A percentile compares a stretch with the other conserved stretches of the same genome.
phyloP scores from a whole-genome alignment of 148 eudicot species.

The Beta vulgaris region DNA sequence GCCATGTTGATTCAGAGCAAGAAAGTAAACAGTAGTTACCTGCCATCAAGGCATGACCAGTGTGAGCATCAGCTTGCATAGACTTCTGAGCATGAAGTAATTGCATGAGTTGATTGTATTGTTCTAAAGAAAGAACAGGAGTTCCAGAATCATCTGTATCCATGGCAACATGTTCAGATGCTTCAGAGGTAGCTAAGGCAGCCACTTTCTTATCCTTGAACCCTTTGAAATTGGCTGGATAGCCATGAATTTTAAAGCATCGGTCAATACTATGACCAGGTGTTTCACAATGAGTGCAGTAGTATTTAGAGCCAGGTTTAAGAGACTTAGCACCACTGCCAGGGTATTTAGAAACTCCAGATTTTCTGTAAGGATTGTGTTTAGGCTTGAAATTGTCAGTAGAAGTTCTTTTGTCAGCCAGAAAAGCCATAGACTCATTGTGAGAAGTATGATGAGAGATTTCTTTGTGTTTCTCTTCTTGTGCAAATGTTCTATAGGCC shows the following conservation, averaged over 20 bases:
- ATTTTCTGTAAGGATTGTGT: too few relatives aligned
- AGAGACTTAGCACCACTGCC: fast-evolving
- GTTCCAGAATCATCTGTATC: neutral
- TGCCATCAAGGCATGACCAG: neutral
- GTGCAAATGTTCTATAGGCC: neutral
- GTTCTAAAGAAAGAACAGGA: neutral
- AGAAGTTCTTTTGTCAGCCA: too few relatives aligned
- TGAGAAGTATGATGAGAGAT: neutral
- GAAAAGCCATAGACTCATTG: neutral
- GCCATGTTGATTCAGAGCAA: neutral
- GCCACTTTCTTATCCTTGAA: neutral
- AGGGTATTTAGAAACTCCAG: too few relatives aligned
- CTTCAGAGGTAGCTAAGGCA: neutral
- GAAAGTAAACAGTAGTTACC: neutral
- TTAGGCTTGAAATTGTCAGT: too few relatives aligned
- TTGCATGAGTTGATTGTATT: neutral
- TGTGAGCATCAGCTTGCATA: fast-evolving
- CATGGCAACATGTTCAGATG: neutral
- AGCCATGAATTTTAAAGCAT: neutral
- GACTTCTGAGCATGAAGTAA: neutral
- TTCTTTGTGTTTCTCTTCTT: neutral
- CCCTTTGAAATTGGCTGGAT: neutral
- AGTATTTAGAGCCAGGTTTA: neutral
- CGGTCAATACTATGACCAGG: neutral
- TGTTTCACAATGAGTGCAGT: neutral